phyloP scores from a whole-genome alignment of 495 filamentous ascomycete genomes.

The Penicillium cinerascens region DNA sequence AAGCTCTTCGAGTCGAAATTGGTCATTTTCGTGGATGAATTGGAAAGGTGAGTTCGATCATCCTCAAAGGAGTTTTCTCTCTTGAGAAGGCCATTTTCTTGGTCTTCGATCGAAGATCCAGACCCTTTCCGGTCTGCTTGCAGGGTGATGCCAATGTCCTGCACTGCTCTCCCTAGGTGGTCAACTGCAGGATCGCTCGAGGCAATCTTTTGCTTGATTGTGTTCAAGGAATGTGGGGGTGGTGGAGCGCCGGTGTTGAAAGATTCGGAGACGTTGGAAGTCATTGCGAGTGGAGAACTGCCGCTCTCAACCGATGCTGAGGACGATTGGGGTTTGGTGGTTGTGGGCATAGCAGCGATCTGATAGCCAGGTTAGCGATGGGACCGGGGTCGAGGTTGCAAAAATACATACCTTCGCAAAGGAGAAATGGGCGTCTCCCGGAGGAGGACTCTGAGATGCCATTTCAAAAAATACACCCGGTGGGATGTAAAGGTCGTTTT shows the following conservation, averaged over 20 bases:
- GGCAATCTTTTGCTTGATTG: constrained; percentile 13
- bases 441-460: constrained; percentile 33
- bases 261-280: constrained; percentile 15
- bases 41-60: constrained; percentile 65
- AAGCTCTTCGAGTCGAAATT: constrained; percentile 91
- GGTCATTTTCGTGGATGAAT: constrained; percentile 75
- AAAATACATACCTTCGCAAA: constrained; percentile 41
- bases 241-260: constrained; percentile 18
- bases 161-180: constrained; percentile 33
- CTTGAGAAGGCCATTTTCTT: constrained; percentile 34
- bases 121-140: constrained; percentile 29
- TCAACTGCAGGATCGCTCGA: constrained; percentile 29
- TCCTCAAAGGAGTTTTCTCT: constrained; percentile 49
- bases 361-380: constrained; percentile 10
- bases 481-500: constrained; percentile 11
- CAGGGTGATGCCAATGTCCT: constrained; percentile 30
- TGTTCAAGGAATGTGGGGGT: constrained; percentile 19
- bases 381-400: background rate
- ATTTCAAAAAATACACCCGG: constrained; percentile 25
- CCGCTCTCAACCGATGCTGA: constrained; percentile 25
- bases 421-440: constrained; percentile 36
- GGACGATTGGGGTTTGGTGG: constrained; percentile 26
- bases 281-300: constrained; percentile 18
- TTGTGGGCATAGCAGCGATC: constrained; percentile 45
- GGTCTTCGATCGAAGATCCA: constrained; percentile 26